These are phyloP conservation scores for Leccinum fibrillosum DNA, from an alignment of 768 basidiomycete species.

Conservation along the genomic window DNA sequence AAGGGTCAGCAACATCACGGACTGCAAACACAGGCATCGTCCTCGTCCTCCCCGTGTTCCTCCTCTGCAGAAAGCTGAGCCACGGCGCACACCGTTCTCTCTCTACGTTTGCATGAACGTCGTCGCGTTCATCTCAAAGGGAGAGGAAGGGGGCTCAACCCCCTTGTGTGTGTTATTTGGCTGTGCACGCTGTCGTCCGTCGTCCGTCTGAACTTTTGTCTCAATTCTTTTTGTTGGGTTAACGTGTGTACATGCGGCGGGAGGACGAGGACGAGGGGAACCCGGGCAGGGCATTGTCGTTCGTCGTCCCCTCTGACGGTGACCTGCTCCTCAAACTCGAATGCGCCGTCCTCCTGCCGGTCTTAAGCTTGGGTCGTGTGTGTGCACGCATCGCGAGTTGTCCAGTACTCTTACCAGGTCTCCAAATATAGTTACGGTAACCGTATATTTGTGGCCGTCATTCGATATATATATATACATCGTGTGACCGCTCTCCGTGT, in stretches of 20 bases:
- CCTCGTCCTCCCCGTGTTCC: background rate
- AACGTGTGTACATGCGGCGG: background rate
- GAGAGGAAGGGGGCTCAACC: background rate
- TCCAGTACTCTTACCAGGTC: constrained; percentile 21
- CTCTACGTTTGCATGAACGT: background rate
- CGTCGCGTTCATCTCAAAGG: background rate
- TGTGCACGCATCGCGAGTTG: constrained; percentile 15
- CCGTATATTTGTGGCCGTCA: constrained; percentile 15
- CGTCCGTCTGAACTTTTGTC: constrained; percentile 9
- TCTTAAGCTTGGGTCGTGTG: background rate
- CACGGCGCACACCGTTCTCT: background rate
- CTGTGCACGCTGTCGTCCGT: background rate
- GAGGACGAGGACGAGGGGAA: background rate
- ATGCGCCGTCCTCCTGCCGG: background rate
- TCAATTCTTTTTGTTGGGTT: constrained; percentile 4
- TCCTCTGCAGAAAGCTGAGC: constrained; percentile 12
- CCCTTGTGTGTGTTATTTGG: background rate
- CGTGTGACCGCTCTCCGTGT: background rate
- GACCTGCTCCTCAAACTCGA: background rate
- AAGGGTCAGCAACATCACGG: constrained; percentile 42
- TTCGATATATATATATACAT: constrained; percentile 10
- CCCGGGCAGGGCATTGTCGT: background rate
- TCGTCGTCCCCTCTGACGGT: background rate
- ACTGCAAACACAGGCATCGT: constrained; percentile 5
- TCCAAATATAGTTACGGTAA: constrained; percentile 12